Evolutionary conservation across 139 green algal species (phyloP).

Genomic region (Chlorella vulgaris): DNA sequence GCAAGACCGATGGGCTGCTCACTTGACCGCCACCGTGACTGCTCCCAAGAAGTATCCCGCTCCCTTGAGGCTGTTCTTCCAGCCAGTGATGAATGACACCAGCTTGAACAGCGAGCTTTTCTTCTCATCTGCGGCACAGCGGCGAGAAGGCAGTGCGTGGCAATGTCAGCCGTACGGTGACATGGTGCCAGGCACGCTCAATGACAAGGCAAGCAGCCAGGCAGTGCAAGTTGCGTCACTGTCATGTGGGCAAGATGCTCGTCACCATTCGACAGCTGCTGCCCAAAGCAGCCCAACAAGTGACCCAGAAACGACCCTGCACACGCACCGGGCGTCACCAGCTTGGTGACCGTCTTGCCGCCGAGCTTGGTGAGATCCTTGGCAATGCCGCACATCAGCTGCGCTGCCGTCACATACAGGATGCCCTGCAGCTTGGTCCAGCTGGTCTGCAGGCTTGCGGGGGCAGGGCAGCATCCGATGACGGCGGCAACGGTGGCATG

Average conservation of each 20-base stretch:
- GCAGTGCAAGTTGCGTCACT: too few relatives aligned
- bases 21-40: slow-evolving; percentile 64
- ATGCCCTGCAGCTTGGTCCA: slow-evolving; percentile 57
- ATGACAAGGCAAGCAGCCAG: too few relatives aligned
- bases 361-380: slow-evolving; percentile 93
- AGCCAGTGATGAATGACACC: slow-evolving; percentile 84
- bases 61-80: slow-evolving; percentile 87
- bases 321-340: slow-evolving; percentile 78
- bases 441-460: background rate
- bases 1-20: background rate
- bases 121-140: slow-evolving; percentile 13
- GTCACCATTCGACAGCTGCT: too few relatives aligned
- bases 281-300: too few relatives aligned
- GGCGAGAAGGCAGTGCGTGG: background rate
- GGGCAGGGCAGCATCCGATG: too few relatives aligned
- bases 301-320: too few relatives aligned
- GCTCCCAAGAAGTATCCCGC: slow-evolving; percentile 88
- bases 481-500: background rate
- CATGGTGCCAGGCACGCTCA: background rate
- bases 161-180: background rate
- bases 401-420: slow-evolving; percentile 69
- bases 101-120: slow-evolving; percentile 78
- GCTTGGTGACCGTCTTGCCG: slow-evolving; percentile 85
- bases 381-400: slow-evolving; percentile 82
- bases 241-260: too few relatives aligned